phyloP scores from a whole-genome alignment of 2,329 filamentous ascomycete genomes.

The Botrytis deweyae region DNA sequence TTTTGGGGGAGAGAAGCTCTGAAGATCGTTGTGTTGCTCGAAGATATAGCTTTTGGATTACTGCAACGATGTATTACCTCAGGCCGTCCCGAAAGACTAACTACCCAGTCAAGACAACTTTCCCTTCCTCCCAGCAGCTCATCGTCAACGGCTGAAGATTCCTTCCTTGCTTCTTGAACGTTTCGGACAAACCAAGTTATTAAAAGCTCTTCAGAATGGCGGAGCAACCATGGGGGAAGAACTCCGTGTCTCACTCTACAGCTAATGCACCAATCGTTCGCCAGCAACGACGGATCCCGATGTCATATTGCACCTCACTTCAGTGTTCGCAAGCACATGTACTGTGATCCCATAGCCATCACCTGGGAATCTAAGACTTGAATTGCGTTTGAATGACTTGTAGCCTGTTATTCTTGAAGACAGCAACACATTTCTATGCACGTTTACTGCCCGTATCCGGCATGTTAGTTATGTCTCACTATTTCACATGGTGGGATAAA shows the following conservation, averaged over 20 bases:
- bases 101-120: neutral
- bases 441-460: neutral
- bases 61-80: neutral
- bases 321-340: neutral
- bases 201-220: neutral
- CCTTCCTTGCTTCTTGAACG: neutral
- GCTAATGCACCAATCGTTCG: neutral
- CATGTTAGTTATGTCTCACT: neutral
- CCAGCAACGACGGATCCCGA: too few relatives aligned
- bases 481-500: neutral
- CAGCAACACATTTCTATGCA: neutral
- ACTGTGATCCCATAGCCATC: neutral
- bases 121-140: neutral
- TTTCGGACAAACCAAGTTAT: neutral
- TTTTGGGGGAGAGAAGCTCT: neutral
- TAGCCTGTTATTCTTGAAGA: neutral
- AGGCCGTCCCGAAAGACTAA: too few relatives aligned
- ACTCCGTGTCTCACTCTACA: neutral
- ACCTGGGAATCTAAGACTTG: neutral
- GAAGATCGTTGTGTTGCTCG: neutral
- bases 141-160: neutral
- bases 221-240: neutral
- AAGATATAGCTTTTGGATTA: too few relatives aligned
- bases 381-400: neutral
- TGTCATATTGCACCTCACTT: neutral